Base-by-base conservation (phyloP, 2,329 filamentous ascomycete genomes). In the Cladosporium velox region DNA sequence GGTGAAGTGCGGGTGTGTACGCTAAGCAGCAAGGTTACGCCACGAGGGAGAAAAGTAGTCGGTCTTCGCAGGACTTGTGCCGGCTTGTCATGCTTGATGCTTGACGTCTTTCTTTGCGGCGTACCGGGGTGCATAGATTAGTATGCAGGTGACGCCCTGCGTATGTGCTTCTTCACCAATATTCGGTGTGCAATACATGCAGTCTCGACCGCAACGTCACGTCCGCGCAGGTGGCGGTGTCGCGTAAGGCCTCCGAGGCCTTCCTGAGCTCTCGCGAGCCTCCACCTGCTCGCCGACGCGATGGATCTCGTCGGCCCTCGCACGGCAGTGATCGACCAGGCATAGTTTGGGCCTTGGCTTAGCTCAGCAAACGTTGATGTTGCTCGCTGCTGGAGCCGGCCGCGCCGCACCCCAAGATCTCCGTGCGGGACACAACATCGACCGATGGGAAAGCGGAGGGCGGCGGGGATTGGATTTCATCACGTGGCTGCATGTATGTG, bases 71-170 rank as follows among this genome's bases (percentile, higher is more conserved):
- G 28, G 51, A 55, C 28, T 30, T 55, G 52, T 34, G 52, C 61
- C 51, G 61, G 35, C 61, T 64, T 64, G 51, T 55, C 61, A n/a
- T 64, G 61, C 61, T 64, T 64, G 51, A 57, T 21, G 34, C 47
- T 55, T 32, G 28, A 55, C 52, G n/a, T 30, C 26, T n/a, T 41
- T 35, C 28, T 62, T 11, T 14, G 30, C 38, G 59, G 59, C 59
- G 47, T 62, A 52, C 44, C 14, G 30, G 59, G 32, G 32, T 35
- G 47, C 59, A 28, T 11, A 5, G 2, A 41, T 5, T 21, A 47
- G 41, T 47, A 47, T 47, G 41, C 28, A 32, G 52, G 32, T 32
- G 32, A n/a, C 30, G 24, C 52, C 52, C 32, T 32, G 8, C 52
- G 10, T 24, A 32, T 10, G 14, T 34, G 28, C 30, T 32, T 55